Evolutionary conservation across 257 asterid genomes (phyloP), one percentile per base, ranked within the genome.

Genomic region (Mitragyna speciosa): DNA sequence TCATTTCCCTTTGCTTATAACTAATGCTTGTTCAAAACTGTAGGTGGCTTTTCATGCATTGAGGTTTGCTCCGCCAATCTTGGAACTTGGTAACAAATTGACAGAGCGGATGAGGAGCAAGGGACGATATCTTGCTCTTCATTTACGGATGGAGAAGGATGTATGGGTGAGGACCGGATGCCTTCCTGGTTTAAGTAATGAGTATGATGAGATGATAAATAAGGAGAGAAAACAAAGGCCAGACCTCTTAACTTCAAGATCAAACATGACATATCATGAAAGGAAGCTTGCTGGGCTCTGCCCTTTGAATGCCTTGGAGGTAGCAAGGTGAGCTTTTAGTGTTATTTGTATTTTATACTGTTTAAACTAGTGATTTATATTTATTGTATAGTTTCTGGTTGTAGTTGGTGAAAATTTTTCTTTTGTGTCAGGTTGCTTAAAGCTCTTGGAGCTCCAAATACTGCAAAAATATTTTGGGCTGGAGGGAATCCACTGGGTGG

Each of bases 81-180:
- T 86, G 4, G 88, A 86, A 67, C 84, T 94, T 9, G 98, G 98
- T 6, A 88, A 91, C 87, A 89, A 85, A 82, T 87, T 92, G 59
- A 86, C 92, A 1, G 90, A 91, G 85, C 84, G 97, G 76, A 91
- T 94, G 94, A 88, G 94, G 76, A 94, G 94, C 84, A 92, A 91
- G 79, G 98, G 98, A 66, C 97, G 93, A 7, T 94, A 87, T 86
- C 81, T 94, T 36, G 97, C 98, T 41, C 97, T 94, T 84, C 98
- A 94, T 89, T 91, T 92, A 58, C 87, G 97, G 75, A 92, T 94
- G 97, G 98, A 94, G 64, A 93, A 95, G 86, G 98, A 94, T 73
- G 98, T 94, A 1, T 94, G 98, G 98, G 98, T 92, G 17, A 88
- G 98, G 77, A 94, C 97, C 0, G 98, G 98, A 15, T 94, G 98